Base-by-base conservation (phyloP, 1,284 basidiomycete species). In the Macrocystidia cucumis region DNA sequence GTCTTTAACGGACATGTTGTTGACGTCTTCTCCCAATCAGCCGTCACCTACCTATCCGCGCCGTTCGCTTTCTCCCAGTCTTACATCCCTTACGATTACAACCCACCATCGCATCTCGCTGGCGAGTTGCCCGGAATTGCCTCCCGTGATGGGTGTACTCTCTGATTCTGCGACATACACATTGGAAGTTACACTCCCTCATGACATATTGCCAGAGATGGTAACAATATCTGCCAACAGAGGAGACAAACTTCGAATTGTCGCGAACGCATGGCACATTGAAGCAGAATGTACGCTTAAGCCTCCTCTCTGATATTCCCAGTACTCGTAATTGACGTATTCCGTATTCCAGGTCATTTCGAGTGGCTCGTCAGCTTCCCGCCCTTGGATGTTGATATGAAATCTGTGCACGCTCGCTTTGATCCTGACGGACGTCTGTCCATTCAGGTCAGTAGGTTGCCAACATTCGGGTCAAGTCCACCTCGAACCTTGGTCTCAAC, bases 241-340 rank as follows among this genome's bases (percentile, higher is more conserved):
- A 42, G 72, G 71, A 2, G 67, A 71, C 44, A 65, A 60, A 43
- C 46, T 75, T 24, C 59, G 62, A 42, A 60, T 74, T 6, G 60
- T 74, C 24, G 73, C 72, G 20, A 72, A 76, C 48, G 72, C 68
- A 24, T 74, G 73, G 72, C 66, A 74, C 50, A 60, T 68, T 52
- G 72, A 74, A 42, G 52, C 43, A 34, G 65, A 71, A 40, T 70
- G 69, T 73, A 49, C 55, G 69, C 60, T 45, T 49, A 26, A 43
- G 47, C 40, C 9, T 19, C 14, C 3, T 14, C n/a, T 22, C 20
- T 24, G 13, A 13, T 11, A 17, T 21, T 23, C 14, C 2, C 21
- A 33, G 36, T 11, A 29, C 35, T 27, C 29, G 29, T 30, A n/a
- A n/a, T 32, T 23, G 34, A 11, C 9, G n/a, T n/a, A n/a, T n/a